Evolutionary conservation across 139 green algal genomes (phyloP), one percentile per base, ranked within the genome.

Genomic region (Pseudopediastrum boryanum): DNA sequence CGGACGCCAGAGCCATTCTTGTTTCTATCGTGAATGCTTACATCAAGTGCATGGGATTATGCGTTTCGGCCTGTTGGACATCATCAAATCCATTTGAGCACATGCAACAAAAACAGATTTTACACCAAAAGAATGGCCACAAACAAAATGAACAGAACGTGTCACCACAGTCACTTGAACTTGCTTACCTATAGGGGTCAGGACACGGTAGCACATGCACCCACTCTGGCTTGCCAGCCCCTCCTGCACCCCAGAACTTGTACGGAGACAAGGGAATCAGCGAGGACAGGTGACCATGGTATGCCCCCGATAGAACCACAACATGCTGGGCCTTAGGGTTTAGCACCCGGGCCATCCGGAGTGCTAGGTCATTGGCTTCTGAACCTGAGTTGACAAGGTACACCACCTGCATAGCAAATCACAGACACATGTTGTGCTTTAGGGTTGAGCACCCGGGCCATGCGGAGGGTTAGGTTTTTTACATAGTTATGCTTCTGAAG

Each of bases 351-450:
- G 89, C 88, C 31, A 98, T 87, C 21, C 92, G 81, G 31, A 98
- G 82, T 0, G 94, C 94, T 71, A 98, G 86, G 81, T 98, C 94
- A 44, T 97, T 98, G 39, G 94, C 94, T 75, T 98, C 94, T 51
- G 69, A 89, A 27, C 94, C 94, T 21, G 56, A 87, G 78, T 93
- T 94, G 16, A 93, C 88, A 68, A 98, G 89, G 83, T 94, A 97
- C 1, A 85, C 80, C 38, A 92, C 82, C 86, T 90, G 77, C n/a
- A 61, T 6, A n/a, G 7, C 62, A 56, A 16, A 56, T 16, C 13
- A 12, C 13, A n/a, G 46, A n/a, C n/a, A 94, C 76, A 74, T 95
- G 88, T 9, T 68, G 25, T 23, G 69, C 69, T 5, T 7, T 9
- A 13, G 13, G 16, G 27, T 16, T 42, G 29, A 31, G 58, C 58